Evolutionary conservation across 306 rosid genomes (phyloP).

Genomic region (Lathyrus aphaca): DNA sequence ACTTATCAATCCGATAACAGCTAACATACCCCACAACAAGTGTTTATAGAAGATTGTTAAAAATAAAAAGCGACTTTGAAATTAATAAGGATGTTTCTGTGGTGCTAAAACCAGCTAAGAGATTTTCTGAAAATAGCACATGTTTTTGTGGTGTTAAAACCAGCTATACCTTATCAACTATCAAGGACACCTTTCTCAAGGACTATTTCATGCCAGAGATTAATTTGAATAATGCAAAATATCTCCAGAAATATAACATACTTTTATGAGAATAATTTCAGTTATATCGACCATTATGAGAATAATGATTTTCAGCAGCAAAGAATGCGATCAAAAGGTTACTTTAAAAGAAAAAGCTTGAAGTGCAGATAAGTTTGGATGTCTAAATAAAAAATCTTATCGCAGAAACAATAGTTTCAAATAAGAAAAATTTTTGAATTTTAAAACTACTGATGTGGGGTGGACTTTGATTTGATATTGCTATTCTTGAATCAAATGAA

Average conservation of each 20-base stretch:
- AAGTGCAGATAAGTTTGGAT: slow-evolving; percentile 5
- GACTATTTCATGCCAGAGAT: not conserved
- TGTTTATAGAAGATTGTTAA: not conserved
- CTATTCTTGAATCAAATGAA: not conserved
- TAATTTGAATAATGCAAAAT: not conserved
- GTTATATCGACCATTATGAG: slow-evolving; percentile 1
- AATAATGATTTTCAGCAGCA: not conserved
- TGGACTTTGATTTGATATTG: slow-evolving; percentile 14
- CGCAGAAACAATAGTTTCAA: slow-evolving; percentile 1
- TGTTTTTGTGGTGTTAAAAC: too few species aligned
- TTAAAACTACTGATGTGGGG: not conserved
- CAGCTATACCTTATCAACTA: not conserved
- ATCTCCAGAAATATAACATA: not conserved
- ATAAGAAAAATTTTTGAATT: not conserved
- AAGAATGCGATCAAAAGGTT: not conserved
- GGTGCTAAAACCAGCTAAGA: slow-evolving; percentile 13
- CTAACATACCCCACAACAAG: slow-evolving; percentile 11
- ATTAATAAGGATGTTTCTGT: slow-evolving; percentile 13
- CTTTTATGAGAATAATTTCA: not conserved
- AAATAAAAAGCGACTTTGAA: not conserved
- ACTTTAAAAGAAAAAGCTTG: slow-evolving; percentile 2
- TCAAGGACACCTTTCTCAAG: not conserved
- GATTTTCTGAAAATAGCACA: not conserved
- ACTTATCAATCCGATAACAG: slow-evolving; percentile 21
- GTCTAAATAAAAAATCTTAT: not conserved